Percentiles rank a stretch among this genome's conserved stretches.
These are phyloP conservation scores for Trametes pubescens DNA, from an alignment of 1,284 basidiomycete genomes.

Conservation along the genomic window DNA sequence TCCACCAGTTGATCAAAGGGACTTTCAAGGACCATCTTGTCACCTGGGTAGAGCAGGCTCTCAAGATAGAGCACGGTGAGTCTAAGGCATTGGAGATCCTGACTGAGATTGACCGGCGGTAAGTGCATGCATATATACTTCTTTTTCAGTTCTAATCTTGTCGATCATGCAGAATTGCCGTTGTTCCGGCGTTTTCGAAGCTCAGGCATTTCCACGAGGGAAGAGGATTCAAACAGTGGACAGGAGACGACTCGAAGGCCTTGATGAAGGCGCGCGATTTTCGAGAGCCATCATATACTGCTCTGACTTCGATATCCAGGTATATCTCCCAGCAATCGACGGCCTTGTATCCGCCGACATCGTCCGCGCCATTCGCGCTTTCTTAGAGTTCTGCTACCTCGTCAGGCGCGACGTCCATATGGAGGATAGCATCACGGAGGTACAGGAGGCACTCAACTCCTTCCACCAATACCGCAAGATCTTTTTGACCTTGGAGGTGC, in stretches of 20 bases:
- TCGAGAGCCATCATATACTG: not conserved
- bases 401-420: not conserved
- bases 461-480: conserved; percentile 26
- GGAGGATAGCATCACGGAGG: not conserved
- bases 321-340: conserved; percentile 30
- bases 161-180: not conserved
- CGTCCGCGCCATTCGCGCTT: not conserved
- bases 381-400: conserved; percentile 1
- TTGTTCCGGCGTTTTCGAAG: conserved; percentile 16
- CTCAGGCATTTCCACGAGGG: conserved; percentile 23
- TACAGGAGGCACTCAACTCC: not conserved
- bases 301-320: conserved; percentile 5
- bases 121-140: not conserved
- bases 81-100: conserved; percentile 15
- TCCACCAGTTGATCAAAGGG: conserved; percentile 39
- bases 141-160: not conserved
- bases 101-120: conserved; percentile 36
- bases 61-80: conserved; percentile 20
- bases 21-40: conserved; percentile 7
- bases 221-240: conserved; percentile 31
- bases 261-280: conserved; percentile 40
- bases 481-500: no score
- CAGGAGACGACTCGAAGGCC: conserved; percentile 32
- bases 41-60: not conserved
- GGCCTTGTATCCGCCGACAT: not conserved